phyloP scores from a whole-genome alignment of 2,329 filamentous ascomycete genomes.

The Colletotrichum navitas region DNA sequence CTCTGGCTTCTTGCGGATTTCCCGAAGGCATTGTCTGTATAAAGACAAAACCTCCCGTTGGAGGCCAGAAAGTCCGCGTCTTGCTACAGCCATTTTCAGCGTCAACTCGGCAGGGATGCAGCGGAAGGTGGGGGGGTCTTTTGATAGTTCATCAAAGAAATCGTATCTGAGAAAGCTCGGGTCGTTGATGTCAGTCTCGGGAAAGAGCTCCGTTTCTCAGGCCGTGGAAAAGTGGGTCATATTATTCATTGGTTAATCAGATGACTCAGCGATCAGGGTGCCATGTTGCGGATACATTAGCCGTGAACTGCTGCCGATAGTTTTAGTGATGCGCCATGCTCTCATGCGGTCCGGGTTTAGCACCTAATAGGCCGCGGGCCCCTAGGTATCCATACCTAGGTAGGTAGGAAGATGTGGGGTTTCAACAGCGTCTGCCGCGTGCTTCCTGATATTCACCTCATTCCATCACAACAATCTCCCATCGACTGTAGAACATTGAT shows the following conservation, averaged over 20 bases:
- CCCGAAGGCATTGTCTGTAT: conserved; percentile 88
- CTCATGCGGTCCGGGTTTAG: conserved; percentile 4
- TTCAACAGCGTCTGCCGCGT: not conserved
- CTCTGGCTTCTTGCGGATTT: conserved; percentile 82
- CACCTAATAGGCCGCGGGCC: not conserved
- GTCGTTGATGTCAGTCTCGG: conserved; percentile 34
- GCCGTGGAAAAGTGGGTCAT: conserved; percentile 2
- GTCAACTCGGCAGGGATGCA: not conserved
- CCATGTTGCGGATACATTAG: conserved; percentile 15
- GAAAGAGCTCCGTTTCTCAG: conserved; percentile 16
- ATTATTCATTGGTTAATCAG: not conserved
- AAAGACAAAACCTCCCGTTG: conserved; percentile 89
- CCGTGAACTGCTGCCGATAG: conserved; percentile 2
- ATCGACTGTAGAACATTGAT: conserved; percentile 3
- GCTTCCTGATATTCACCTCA: conserved; percentile 10
- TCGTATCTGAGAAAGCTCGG: conserved; percentile 12
- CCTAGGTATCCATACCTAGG: not conserved
- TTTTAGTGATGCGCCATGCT: conserved; percentile 10
- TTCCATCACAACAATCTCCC: conserved; percentile 11
- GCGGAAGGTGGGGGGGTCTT: conserved; percentile 10
- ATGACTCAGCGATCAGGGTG: conserved; percentile 31
- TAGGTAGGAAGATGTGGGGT: conserved; percentile 18
- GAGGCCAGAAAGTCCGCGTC: conserved; percentile 78
- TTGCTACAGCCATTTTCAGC: conserved; percentile 32
- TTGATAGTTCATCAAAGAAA: conserved; percentile 6